These are phyloP conservation scores for Globisporangium heterothallicum DNA, from an alignment of 352 stramenopile genomes.

Conservation along the genomic window DNA sequence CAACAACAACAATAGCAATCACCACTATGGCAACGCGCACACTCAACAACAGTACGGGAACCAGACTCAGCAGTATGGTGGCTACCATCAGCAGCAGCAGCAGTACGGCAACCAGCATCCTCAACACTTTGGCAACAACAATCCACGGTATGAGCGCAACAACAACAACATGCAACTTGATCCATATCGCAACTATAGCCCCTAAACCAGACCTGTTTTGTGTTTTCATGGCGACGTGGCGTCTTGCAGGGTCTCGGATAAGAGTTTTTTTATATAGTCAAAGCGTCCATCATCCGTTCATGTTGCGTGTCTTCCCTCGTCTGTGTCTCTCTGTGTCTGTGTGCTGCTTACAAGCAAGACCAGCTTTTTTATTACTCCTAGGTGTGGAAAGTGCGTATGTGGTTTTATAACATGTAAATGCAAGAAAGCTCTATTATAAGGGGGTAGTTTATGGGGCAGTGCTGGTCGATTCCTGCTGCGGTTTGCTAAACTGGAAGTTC, in stretches of 20 bases:
- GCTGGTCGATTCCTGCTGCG: background rate
- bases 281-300: too few relatives aligned
- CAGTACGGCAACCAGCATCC: constrained; percentile 13
- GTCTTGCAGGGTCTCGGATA: background rate
- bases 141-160: constrained; percentile 7
- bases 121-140: constrained; percentile 8
- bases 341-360: too few relatives aligned
- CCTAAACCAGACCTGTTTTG: background rate
- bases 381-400: too few relatives aligned
- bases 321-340: background rate
- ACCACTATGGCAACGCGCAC: background rate
- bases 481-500: constrained; percentile 15
- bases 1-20: constrained; percentile 5
- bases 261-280: background rate
- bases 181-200: background rate
- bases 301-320: too few relatives aligned
- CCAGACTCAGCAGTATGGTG: constrained; percentile 6
- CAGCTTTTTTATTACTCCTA: too few relatives aligned
- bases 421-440: constrained; percentile 6
- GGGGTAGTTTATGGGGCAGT: background rate
- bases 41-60: constrained; percentile 28
- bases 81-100: constrained; percentile 25
- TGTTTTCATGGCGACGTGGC: background rate
- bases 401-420: background rate
- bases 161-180: background rate